phyloP scores from a whole-genome alignment of 306 rosid species.

The Pterocarpus macrocarpus region DNA sequence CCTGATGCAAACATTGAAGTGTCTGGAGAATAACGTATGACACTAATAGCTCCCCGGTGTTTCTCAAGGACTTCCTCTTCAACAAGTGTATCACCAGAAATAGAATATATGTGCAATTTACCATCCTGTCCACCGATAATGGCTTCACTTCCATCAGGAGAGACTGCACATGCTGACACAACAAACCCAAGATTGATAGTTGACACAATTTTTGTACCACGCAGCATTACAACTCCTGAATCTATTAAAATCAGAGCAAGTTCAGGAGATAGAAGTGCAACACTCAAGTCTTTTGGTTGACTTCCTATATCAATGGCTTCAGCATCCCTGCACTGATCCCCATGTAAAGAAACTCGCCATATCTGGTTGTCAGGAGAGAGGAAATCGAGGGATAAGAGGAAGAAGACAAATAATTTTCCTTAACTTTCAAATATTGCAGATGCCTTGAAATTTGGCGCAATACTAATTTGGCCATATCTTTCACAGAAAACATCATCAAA shows the following conservation, averaged over 20 bases:
- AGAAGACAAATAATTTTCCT: slow-evolving; percentile 15
- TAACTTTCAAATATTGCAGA: slow-evolving; percentile 14
- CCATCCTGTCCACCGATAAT: slow-evolving; percentile 95
- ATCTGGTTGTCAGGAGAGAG: slow-evolving; percentile 59
- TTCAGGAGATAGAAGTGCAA: slow-evolving; percentile 82
- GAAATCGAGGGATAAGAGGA: slow-evolving; percentile 22
- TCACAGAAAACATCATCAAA: slow-evolving; percentile 2
- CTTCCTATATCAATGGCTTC: slow-evolving; percentile 88
- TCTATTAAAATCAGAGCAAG: slow-evolving; percentile 86
- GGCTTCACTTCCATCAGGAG: slow-evolving; percentile 97
- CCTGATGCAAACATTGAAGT: slow-evolving; percentile 97
- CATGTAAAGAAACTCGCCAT: slow-evolving; percentile 71
- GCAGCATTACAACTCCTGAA: slow-evolving; percentile 84
- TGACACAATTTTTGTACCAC: slow-evolving; percentile 77
- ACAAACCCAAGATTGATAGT: slow-evolving; percentile 84
- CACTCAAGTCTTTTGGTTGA: slow-evolving; percentile 92
- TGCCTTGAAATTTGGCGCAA: slow-evolving; percentile 4
- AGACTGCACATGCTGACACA: slow-evolving; percentile 82
- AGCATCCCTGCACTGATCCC: slow-evolving; percentile 82
- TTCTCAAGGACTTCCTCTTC: slow-evolving; percentile 92
- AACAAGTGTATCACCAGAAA: slow-evolving; percentile 73
- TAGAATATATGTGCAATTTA: slow-evolving; percentile 78
- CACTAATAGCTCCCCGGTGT: slow-evolving; percentile 92
- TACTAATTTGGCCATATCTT: slow-evolving; percentile 27
- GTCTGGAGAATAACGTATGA: slow-evolving; percentile 87